These are phyloP conservation scores for Trypanosoma melophagium DNA, from an alignment of 208 protist species.

Conservation along the genomic window DNA sequence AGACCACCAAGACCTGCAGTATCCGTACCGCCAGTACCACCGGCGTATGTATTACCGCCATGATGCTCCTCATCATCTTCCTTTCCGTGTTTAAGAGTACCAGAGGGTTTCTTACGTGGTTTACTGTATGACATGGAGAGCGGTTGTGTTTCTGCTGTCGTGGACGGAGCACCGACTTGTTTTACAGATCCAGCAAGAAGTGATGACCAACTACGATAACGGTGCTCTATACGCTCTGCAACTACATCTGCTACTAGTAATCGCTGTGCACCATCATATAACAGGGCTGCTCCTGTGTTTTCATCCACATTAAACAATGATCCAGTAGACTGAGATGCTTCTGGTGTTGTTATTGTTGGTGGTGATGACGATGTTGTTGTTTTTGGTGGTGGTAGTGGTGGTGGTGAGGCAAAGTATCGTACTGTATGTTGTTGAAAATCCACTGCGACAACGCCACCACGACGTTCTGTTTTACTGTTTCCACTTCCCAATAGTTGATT, in stretches of 20 bases:
- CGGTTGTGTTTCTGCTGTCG: conserved; percentile 34
- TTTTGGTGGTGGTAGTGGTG: not conserved
- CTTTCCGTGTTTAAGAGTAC: conserved; percentile 88
- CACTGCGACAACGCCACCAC: conserved; percentile 16
- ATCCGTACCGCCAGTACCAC: conserved; percentile 86
- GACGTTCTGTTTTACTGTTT: not conserved
- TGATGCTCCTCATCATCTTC: conserved; percentile 89
- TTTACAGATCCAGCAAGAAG: conserved; percentile 54
- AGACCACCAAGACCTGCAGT: conserved; percentile 85
- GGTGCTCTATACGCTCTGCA: conserved; percentile 52
- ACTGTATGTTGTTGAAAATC: conserved; percentile 29
- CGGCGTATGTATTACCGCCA: conserved; percentile 92
- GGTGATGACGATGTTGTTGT: not conserved
- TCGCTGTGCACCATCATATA: conserved; percentile 31
- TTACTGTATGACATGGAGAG: conserved; percentile 80
- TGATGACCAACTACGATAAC: conserved; percentile 55
- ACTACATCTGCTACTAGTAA: conserved; percentile 54
- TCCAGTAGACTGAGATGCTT: not conserved
- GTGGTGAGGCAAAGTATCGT: conserved; percentile 26
- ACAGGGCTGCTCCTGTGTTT: conserved; percentile 23
- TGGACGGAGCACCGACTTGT: conserved; percentile 31
- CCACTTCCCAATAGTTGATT: conserved; percentile 17
- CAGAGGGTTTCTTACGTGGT: conserved; percentile 65
- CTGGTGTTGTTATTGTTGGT: not conserved
- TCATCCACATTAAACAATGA: conserved; percentile 19